Percentiles rank a stretch among this genome's conserved stretches.
These are phyloP conservation scores for Lodderomyces margitis DNA, from an alignment of 1,139 yeast genomes.

Conservation along the genomic window DNA sequence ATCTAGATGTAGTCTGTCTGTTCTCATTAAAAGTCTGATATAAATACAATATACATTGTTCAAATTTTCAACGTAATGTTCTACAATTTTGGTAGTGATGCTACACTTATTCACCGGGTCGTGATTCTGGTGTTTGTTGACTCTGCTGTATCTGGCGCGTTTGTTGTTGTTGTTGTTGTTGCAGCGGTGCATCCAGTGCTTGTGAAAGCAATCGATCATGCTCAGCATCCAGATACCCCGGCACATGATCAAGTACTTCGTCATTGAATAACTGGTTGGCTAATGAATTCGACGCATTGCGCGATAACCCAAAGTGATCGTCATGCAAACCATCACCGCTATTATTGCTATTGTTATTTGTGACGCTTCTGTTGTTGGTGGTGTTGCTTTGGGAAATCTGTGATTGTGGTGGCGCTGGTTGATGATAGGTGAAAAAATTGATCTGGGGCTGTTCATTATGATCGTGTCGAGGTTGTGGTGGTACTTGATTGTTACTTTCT, in stretches of 20 bases:
- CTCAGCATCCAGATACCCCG: constrained; percentile 33
- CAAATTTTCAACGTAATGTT: too few species aligned
- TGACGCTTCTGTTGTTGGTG: not conserved
- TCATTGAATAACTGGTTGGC: constrained; percentile 14
- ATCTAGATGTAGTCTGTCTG: too few species aligned
- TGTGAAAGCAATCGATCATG: constrained; percentile 24
- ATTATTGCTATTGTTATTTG: not conserved
- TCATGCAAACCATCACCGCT: not conserved
- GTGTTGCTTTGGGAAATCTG: constrained; percentile 1
- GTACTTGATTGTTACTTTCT: not conserved
- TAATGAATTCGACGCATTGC: not conserved
- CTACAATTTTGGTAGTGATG: too few species aligned
- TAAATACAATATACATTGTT: too few species aligned
- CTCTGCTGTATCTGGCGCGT: not conserved
- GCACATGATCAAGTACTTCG: constrained; percentile 32
- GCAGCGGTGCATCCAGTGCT: not conserved
- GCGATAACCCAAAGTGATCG: not conserved
- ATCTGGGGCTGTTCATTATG: not conserved
- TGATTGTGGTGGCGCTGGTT: constrained; percentile 5
- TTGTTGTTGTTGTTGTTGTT: not conserved
- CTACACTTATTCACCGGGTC: too few species aligned
- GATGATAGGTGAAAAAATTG: constrained; percentile 2
- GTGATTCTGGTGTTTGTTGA: not conserved
- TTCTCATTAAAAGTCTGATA: too few species aligned
- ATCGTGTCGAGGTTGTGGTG: constrained; percentile 1